Conservation (phyloP, 225 moss, liverwort and hornwort species). For the Lunularia cruciata region DNA sequence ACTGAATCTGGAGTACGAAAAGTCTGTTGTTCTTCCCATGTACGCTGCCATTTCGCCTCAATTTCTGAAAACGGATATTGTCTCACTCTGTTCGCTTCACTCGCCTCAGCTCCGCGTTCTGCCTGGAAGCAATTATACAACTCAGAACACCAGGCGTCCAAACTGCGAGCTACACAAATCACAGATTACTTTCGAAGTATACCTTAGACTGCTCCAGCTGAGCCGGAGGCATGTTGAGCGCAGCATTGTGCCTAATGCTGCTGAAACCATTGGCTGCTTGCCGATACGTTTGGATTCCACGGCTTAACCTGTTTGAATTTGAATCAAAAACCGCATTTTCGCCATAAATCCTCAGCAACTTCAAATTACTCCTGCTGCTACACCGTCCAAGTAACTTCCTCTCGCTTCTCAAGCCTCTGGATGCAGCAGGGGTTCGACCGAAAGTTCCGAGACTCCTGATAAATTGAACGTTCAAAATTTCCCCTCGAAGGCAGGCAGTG, state of each 20-base stretch:
- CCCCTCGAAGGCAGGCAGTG: constrained; percentile 22
- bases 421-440: not conserved
- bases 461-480: constrained; percentile 13
- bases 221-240: constrained; percentile 35
- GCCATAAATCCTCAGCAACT: not conserved
- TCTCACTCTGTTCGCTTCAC: constrained; percentile 41
- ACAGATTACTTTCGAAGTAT: not conserved
- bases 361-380: not conserved
- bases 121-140: constrained; percentile 3
- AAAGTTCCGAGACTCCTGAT: constrained; percentile 5
- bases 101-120: constrained; percentile 23
- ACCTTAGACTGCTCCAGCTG: constrained; percentile 43
- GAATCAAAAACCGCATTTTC: not conserved
- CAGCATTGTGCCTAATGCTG: constrained; percentile 30
- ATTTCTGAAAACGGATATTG: constrained; percentile 81
- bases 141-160: not conserved
- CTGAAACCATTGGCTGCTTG: not conserved
- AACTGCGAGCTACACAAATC: not conserved
- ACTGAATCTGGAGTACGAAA: constrained; percentile 80
- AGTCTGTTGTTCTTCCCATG: constrained; percentile 88
- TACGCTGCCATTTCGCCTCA: constrained; percentile 81
- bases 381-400: not conserved
- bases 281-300: not conserved
- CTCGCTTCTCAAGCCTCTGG: not conserved
- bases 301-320: constrained; percentile 1